Evolutionary conservation across 495 filamentous ascomycete species (phyloP), one percentile per base, ranked within the genome.

Genomic region (Peziza echinospora): DNA sequence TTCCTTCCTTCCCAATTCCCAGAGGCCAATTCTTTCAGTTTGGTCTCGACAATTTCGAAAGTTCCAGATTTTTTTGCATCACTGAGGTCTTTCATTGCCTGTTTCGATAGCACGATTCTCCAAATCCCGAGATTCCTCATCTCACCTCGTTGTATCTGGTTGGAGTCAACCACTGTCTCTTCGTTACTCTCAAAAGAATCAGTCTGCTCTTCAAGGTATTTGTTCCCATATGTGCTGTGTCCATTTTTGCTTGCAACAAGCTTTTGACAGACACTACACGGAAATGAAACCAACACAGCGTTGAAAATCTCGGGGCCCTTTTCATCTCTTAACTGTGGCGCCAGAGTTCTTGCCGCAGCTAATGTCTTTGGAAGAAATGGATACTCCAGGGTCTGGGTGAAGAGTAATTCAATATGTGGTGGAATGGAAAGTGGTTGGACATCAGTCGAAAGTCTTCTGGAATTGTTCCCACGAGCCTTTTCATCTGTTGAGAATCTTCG

Each of bases 41-140:
- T 59, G 8, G 48, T 24, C 21, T 47, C 50, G 21, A 53, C 48
- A 24, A 49, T 23, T 41, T 24, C 10, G 11, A 21, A 30, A 16
- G 47, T 21, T 17, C 37, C 23, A 26, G 26, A 42, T 47, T 11
- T 30, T 19, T 3, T 30, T 11, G 25, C 45, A 28, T 23, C 56
- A 11, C 24, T 49, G 5, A 62, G 16, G 30, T 50, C 53, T 3
- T 49, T 55, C 7, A 67, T 47, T 8, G 65, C 65, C 7, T 47
- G 34, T 4, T 47, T 44, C 4, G 65, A 64, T 5, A 67, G 41
- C 0, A 63, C 26, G n/a, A 67, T 48, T 47, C 65, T 66, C 65
- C 65, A 67, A 5, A 46, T 7, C 5, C 65, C 65, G 0, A 66
- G 21, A 43, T 37, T 37, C 19, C 19, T 37, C 2, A 37, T 11